These are phyloP conservation scores for Salvia hispanica DNA, from an alignment of 257 asterid genomes.

Conservation along the genomic window DNA sequence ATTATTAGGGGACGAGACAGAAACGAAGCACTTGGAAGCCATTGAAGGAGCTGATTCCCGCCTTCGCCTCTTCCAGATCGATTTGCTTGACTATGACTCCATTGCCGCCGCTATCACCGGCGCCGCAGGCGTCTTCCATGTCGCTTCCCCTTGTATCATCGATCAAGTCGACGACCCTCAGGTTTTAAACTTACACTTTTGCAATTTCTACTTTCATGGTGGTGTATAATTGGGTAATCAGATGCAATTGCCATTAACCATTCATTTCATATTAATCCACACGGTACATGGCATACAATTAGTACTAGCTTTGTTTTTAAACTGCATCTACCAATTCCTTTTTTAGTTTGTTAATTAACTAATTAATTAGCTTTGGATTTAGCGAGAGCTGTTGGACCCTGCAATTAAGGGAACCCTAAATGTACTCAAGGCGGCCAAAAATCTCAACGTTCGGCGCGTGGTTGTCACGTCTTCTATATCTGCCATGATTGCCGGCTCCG, in stretches of 20 bases:
- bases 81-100: constrained; percentile 68
- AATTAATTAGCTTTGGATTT: neutral
- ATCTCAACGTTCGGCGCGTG: constrained; percentile 75
- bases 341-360: no score
- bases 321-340: neutral
- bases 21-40: constrained; percentile 73
- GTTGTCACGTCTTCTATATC: constrained; percentile 84
- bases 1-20: constrained; percentile 66
- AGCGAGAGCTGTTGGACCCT: constrained; percentile 77
- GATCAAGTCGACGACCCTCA: constrained; percentile 67
- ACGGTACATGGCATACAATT: no score
- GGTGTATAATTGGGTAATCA: neutral
- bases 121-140: constrained; percentile 68
- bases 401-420: constrained; percentile 85
- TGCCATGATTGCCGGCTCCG: constrained; percentile 64
- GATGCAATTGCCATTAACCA: neutral
- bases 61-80: constrained; percentile 70
- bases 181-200: constrained; percentile 37
- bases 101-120: constrained; percentile 60
- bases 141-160: constrained; percentile 69
- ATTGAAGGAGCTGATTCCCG: constrained; percentile 67
- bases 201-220: neutral
- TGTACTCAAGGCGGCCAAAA: constrained; percentile 86
- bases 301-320: neutral
- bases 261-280: neutral